Base-by-base conservation (phyloP, 345 rosid genomes). In the Dipteronia dyeriana region DNA sequence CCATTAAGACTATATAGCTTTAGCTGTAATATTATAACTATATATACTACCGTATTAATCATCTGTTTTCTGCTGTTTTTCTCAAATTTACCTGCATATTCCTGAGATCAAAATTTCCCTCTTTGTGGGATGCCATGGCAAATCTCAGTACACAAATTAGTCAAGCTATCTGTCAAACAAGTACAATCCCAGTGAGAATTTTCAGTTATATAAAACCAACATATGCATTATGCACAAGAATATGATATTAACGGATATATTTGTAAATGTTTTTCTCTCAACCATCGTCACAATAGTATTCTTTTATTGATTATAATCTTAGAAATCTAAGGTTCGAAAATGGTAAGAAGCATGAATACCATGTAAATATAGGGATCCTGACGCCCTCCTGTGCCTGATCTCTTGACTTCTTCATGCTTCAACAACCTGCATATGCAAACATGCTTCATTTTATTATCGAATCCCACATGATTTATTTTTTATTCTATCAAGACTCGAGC, bases 321-420 rank as follows among this genome's bases (percentile, higher is more conserved):
- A 8, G 11, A 41, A 7, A 8, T 41, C 8, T 41, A 41, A 53
- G 9, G 1, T 51, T 51, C 10, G 22, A 11, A 23, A 56, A 45
- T 43, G 5, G 13, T 0, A 11, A 26, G 57, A 16, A 22, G n/a
- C 8, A 56, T 73, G 12, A 31, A 43, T 87, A 95, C 99, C 92
- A 31, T 84, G 93, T 95, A 95, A 82, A 92, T 82, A 82, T 81
- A 95, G 4, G 96, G 99, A 77, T 92, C 91, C 43, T 63, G 82
- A 53, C 92, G 91, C 71, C 97, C 99, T 74, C 99, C 97, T 10
- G 84, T 74, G 31, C 98, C 97, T 12, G 85, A 87, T 88, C 99
- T 90, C 78, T 86, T 92, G 80, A 94, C 84, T 76, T 90, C 88
- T 29, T 83, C 90, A 80, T 41, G 77, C 83, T 81, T 91, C 74